Base-by-base conservation (phyloP, 2,329 filamentous ascomycete genomes). In the Scytalidium sp. region DNA sequence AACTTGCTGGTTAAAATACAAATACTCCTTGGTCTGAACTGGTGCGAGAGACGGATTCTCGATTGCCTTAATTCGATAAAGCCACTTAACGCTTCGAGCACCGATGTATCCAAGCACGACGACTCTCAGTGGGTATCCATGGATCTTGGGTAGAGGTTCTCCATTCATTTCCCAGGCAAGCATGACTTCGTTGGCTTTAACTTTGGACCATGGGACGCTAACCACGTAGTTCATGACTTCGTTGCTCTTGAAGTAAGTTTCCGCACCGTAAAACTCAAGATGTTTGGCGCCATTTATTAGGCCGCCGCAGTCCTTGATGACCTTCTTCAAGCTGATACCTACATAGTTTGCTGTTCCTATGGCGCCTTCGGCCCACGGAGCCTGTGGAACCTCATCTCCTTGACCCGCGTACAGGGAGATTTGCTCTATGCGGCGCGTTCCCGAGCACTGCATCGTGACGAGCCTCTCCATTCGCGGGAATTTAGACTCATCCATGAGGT, bases 241-340 rank as follows among this genome's bases (percentile, higher is more conserved):
- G n/a, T 77, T 74, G 43, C 83, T 79, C 64, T 89, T 89, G 71
- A 89, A 85, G 60, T 90, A 89, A 0, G 84, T 87, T 50, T 90
- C 87, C 1, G 82, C 84, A 0, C 85, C 86, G 50, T 80, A 83
- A 43, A 90, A 76, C 56, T 89, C 85, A 11, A 89, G 64, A 54
- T 90, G 83, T 50, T 81, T 78, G 0, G 73, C 82, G 2, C 72
- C 69, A 9, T 70, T 69, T 1, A 62, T 54, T 2, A 87, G 66
- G 0, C 85, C 85, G 2, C 85, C 86, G 51, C 85, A 89, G 51
- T 81, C 69, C 56, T 88, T 87, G 64, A 89, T 83, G 2, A 89
- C 72, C 57, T 84, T 86, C 61, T 88, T 87, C 15, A 88, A 69
- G 22, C 76, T 81, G 8, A 88, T 76, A 2, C 85, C 85, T 0